A percentile compares a stretch with the other conserved stretches of the same genome.
Conservation (phyloP, 768 basidiomycete species). For the Chalciporus chontae region DNA sequence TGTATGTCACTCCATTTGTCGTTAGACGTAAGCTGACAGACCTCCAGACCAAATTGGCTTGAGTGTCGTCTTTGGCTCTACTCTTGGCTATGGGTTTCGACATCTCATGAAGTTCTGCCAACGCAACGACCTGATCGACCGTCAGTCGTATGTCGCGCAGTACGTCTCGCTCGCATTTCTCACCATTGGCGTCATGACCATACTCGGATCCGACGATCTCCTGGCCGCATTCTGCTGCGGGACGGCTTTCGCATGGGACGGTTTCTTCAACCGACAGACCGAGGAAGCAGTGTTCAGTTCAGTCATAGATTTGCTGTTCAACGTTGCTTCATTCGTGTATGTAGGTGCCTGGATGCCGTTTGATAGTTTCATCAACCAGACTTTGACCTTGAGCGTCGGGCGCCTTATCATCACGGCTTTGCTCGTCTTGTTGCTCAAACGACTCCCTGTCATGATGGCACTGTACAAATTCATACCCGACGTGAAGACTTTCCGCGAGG, state of each 20-base stretch:
- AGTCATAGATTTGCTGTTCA: constrained; percentile 95
- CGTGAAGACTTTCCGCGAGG: constrained; percentile 91
- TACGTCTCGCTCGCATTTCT: constrained; percentile 81
- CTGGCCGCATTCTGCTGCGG: constrained; percentile 94
- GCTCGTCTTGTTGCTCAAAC: constrained; percentile 74
- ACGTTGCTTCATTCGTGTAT: constrained; percentile 91
- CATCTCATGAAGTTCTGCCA: constrained; percentile 94
- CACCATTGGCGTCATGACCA: constrained; percentile 77
- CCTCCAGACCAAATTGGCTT: constrained; percentile 70
- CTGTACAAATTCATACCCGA: constrained; percentile 94
- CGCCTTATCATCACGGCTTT: constrained; percentile 81
- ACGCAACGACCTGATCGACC: constrained; percentile 80
- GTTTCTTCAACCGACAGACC: constrained; percentile 88
- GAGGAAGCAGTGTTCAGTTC: constrained; percentile 95
- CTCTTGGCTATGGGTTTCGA: constrained; percentile 76
- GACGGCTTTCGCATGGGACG: constrained; percentile 95
- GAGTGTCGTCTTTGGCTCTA: constrained; percentile 68
- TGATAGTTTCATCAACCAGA: constrained; percentile 61
- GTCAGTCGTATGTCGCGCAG: constrained; percentile 94
- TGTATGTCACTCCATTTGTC: constrained; percentile 48
- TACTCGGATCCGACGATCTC: constrained; percentile 91
- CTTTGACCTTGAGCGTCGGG: constrained; percentile 75
- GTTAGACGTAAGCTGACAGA: constrained; percentile 4
- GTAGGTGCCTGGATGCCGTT: constrained; percentile 99
- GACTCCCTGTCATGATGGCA: constrained; percentile 80